Evolutionary conservation across 345 rosid genomes (phyloP), one percentile per base, ranked within the genome.

Genomic region (Cardamine chenopodiifolia): DNA sequence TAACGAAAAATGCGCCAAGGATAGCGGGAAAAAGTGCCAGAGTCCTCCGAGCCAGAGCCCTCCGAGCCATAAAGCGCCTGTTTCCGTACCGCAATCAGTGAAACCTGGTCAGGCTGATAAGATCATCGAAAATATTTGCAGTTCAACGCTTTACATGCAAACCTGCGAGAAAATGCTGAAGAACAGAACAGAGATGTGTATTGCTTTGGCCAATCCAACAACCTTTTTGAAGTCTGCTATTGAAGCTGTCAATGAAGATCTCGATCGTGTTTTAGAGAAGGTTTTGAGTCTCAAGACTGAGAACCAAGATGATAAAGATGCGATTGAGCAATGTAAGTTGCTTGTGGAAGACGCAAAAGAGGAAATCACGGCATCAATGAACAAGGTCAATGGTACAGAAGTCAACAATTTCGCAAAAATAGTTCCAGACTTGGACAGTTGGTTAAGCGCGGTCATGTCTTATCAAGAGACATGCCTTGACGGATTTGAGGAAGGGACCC

Each of bases 361-460:
- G 14, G 98, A 93, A 72, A 44, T 84, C 34, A 17, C 55, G 0
- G 32, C 35, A 1, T 78, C 89, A 0, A 5, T 78, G 8, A 53
- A 42, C 20, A 45, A 47, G 9, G 67, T 81, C 11, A 74, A 57
- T 2, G 72, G 15, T 3, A 70, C 61, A 58, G 77, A 84, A 18
- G 7, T 56, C 0, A 66, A 10, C 18, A 73, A 79, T 58, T 66
- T 68, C 6, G 8, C 45, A 1, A 74, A 53, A 19, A 78, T 69
- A 0, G 65, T 79, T 23, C 78, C 81, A 0, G 87, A 92, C 4
- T 52, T 90, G 78, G 84, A 83, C 54, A 87, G 62, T 62, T 89
- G 92, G 92, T 62, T 92, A n/a, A 92, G 98, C 29, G 96, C 98
- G 0, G 96, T 89, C 15, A 83, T 88, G 74, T 75, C 96, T 18